These are phyloP conservation scores for Cytospora leucostoma DNA, from an alignment of 2,329 filamentous ascomycete species.

Conservation along the genomic window DNA sequence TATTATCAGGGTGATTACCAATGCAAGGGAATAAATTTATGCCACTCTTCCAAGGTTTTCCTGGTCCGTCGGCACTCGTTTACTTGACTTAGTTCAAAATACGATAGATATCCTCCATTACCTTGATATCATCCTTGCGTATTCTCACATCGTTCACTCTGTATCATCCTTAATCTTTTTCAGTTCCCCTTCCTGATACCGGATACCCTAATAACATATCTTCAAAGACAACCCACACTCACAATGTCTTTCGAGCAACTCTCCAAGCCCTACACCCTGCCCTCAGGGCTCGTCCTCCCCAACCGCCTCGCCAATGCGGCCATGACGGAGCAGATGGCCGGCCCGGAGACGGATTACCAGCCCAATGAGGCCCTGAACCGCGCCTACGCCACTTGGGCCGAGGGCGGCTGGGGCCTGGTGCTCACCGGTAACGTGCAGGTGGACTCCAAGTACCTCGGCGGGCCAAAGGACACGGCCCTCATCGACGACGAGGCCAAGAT, in stretches of 20 bases:
- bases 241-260: conserved; percentile 31
- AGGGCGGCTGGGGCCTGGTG: conserved; percentile 55
- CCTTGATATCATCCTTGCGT: no score
- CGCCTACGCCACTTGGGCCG: conserved; percentile 55
- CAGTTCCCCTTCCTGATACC: not conserved
- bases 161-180: not conserved
- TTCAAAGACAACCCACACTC: not conserved
- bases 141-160: not conserved
- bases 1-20: not conserved
- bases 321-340: conserved; percentile 48
- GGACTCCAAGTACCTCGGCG: conserved; percentile 42
- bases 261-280: conserved; percentile 49
- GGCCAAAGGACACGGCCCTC: conserved; percentile 37
- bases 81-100: not conserved
- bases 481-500: conserved; percentile 37
- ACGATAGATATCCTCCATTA: no score
- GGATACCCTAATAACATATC: not conserved
- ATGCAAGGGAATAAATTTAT: not conserved
- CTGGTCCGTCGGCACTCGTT: not conserved
- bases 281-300: conserved; percentile 56
- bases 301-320: conserved; percentile 57
- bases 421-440: conserved; percentile 54
- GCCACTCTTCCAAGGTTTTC: not conserved
- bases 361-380: conserved; percentile 44
- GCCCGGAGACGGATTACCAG: conserved; percentile 40